Evolutionary conservation across 805 yeast genomes (phyloP).

Genomic region (Candida argentea): DNA sequence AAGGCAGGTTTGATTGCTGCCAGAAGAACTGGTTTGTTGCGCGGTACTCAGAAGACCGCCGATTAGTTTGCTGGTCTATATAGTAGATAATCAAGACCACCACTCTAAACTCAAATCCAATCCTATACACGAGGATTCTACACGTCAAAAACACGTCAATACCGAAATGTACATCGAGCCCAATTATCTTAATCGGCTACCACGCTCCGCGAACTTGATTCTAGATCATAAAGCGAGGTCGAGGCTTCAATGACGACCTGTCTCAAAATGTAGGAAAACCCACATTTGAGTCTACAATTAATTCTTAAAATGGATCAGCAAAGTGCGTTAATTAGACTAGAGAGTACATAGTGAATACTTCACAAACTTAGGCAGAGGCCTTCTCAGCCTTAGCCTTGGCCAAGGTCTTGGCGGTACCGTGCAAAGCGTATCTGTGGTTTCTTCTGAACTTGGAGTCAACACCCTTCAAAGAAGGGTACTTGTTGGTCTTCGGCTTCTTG

Average conservation of each 20-base stretch:
- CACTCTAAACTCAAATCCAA: no score
- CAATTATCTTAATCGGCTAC: no score
- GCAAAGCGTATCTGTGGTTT: conserved; percentile 98
- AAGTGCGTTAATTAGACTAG: conserved; percentile 3
- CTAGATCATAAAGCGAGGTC: no score
- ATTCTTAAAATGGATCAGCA: conserved; percentile 1
- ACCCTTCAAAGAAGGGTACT: conserved; percentile 97
- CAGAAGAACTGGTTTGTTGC: conserved; percentile 99
- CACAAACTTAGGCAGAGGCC: conserved; percentile 21
- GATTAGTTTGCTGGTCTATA: conserved; percentile 13
- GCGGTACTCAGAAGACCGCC: conserved; percentile 93
- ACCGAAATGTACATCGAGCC: no score
- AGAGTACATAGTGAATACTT: conserved; percentile 1
- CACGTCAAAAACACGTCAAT: no score
- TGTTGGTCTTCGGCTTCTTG: conserved; percentile 97
- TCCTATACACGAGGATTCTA: no score
- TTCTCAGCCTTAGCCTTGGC: conserved; percentile 67
- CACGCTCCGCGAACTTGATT: no score
- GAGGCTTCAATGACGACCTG: no score
- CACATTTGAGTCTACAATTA: neutral
- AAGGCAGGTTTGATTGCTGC: conserved; percentile 99
- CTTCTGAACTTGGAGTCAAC: conserved; percentile 99
- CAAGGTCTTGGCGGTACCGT: conserved; percentile 92
- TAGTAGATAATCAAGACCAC: no score
- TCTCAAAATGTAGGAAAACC: no score